Evolutionary conservation across 441 rosid species (phyloP), one percentile per base, ranked within the genome.

Genomic region (Jatropha multifida): DNA sequence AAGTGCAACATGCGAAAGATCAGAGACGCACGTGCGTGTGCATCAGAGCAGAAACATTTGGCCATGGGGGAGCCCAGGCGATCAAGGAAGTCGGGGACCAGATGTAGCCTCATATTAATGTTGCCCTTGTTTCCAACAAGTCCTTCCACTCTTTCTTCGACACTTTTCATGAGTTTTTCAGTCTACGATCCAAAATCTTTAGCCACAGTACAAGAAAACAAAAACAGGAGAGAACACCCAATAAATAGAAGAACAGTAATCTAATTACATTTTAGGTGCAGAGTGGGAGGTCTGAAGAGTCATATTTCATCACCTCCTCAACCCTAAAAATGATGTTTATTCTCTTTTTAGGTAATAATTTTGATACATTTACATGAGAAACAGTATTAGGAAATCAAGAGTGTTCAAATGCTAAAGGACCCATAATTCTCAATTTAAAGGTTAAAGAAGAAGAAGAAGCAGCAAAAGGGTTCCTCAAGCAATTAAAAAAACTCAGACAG

Each of bases 21-120:
- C 75, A 72, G 77, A 68, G 40, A 46, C 23, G 81, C 83, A 81
- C 85, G 82, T 51, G 55, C 55, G 46, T 81, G 85, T 72, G 79
- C 75, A 42, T 59, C 59, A 26, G 7, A 17, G 61, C 18, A 63
- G n/a, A 68, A 38, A 75, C 17, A 52, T 64, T 37, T 71, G 71
- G 62, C 73, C 72, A 27, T 27, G 65, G 68, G 13, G 77, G 80
- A 81, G 74, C 75, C 77, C 83, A 72, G 73, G 4, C 51, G 58
- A 72, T 74, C 67, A 60, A 65, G 27, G 58, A 55, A 54, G 56
- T 76, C 65, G 81, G 85, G 85, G 84, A 80, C 82, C 85, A 74
- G 82, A 56, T 58, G 69, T 62, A 12, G 68, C 74, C 27, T 10
- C 66, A 18, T 62, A 23, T 5, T 52, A 32, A 63, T 78, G 81